Evolutionary conservation across 495 filamentous ascomycete species (phyloP), one percentile per base, ranked within the genome.

Genomic region (Terfezia claveryi): DNA sequence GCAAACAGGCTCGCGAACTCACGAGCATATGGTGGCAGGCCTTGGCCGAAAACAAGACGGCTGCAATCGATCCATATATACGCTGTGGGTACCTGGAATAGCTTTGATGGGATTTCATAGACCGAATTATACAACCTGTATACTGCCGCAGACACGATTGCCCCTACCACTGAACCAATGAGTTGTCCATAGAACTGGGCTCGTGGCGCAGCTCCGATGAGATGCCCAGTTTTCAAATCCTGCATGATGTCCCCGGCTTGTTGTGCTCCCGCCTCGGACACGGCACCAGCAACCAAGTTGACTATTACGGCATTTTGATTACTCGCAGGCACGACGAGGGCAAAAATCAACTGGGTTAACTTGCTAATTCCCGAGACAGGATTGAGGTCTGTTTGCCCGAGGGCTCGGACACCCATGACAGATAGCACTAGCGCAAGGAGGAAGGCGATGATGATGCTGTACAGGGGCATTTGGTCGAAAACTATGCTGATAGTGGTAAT

Each of bases 211-310:
- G 91, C 91, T 12, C 87, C 87, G 4, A 99, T 74, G 0, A 99
- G 71, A 68, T 99, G 87, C 4, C 91, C 91, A 0, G 91, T 94
- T 67, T 99, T 99, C 37, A 99, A 76, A 64, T 99, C 91, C 62
- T 99, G 91, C 83, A 99, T 87, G 64, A 99, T 80, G 65, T 99
- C 91, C 11, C 91, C 91, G 4, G 91, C 92, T 70, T 99, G 92
- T 37, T 94, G 72, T 8, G 91, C 91, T 23, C 89, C 91, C 52
- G 86, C 81, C 63, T 85, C 80, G 38, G 79, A 78, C 36, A 96
- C 83, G 0, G 89, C 92, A n/a, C 91, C 91, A 0, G 87, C 91
- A 10, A 99, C 76, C 10, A 96, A 75, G 57, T 99, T 99, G 57
- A 94, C 94, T 54, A 89, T 73, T 4, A 98, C 77, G 14, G 86